Evolutionary conservation across 2,329 filamentous ascomycete genomes (phyloP).

Genomic region (Fusarium sp.): DNA sequence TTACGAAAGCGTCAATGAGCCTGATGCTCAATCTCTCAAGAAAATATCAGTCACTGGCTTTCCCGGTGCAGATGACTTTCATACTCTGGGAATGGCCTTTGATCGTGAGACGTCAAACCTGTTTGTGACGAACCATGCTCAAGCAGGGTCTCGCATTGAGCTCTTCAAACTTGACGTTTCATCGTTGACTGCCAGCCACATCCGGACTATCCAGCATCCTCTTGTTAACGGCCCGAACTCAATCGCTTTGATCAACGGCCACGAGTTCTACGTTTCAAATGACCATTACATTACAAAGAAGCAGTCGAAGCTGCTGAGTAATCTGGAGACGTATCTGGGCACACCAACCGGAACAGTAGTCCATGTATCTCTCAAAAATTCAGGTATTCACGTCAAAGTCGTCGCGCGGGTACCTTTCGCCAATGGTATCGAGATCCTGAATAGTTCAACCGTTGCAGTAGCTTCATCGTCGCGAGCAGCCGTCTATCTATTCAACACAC

Average conservation of each 20-base stretch:
- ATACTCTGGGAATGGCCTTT: slow-evolving; percentile 57
- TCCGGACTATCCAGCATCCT: slow-evolving; percentile 54
- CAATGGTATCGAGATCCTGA: slow-evolving; percentile 58
- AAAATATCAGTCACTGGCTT: slow-evolving; percentile 42
- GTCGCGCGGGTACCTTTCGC: slow-evolving; percentile 55
- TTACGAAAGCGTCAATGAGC: slow-evolving; percentile 46
- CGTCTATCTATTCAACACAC: slow-evolving; percentile 28
- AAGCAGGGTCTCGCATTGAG: slow-evolving; percentile 54
- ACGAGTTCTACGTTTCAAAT: slow-evolving; percentile 59
- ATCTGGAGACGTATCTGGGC: slow-evolving; percentile 53
- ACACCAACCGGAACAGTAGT: slow-evolving; percentile 53
- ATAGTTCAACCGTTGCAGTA: slow-evolving; percentile 55
- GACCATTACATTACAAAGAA: slow-evolving; percentile 53
- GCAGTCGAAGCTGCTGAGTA: slow-evolving; percentile 44
- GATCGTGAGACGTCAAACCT: slow-evolving; percentile 53
- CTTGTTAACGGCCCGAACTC: slow-evolving; percentile 57
- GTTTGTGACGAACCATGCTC: slow-evolving; percentile 55
- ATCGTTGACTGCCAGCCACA: slow-evolving; percentile 52
- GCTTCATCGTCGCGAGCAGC: slow-evolving; percentile 50
- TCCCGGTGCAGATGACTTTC: slow-evolving; percentile 51
- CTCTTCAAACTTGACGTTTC: slow-evolving; percentile 55
- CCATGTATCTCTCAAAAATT: slow-evolving; percentile 48
- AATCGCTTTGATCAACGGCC: slow-evolving; percentile 51
- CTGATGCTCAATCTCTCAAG: slow-evolving; percentile 38
- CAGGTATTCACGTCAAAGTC: slow-evolving; percentile 39